Evolutionary conservation across 177 flowering plant genomes (phyloP), one percentile per base, ranked within the genome.

Genomic region (Telopea speciosissima): DNA sequence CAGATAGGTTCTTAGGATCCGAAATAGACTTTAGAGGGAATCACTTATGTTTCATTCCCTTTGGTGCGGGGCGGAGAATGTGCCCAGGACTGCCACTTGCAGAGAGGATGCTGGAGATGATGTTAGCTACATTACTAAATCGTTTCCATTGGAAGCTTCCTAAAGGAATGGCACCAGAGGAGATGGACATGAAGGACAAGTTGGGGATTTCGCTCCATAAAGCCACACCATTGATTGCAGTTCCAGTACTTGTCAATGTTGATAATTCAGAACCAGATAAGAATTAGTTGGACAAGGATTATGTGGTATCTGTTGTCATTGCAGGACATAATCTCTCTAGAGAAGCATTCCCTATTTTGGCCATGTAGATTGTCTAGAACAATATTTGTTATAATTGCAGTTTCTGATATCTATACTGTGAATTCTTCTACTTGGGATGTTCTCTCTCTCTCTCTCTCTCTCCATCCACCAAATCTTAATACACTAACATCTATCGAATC

Each of bases 1-100:
- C 67, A 3, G 67, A 65, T 49, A 65, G 67, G 67, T 65, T 65
- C 24, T 65, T 65, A 36, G 67, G 19, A n/a, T 31, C 45, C 1
- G 49, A 31, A 65, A 24, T 65, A 10, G 67, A 65, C 12, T 65
- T 31, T 42, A 65, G 13, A 8, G 67, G 67, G 14, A 8, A 25
- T 10, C 21, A 65, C 16, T 36, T 33, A 3, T 19, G 23, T 33
- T 36, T 33, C 5, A 65, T 65, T 0, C 67, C 67, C 16, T 65
- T 65, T 13, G 49, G 67, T 0, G 67, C 67, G 1, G 67, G 67
- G 9, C 49, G 67, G 8, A 24, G 67, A 14, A 65, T 65, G 24
- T 64, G 66, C 44, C 23, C 66, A 1, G 40, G 23, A 9, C 19
- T 31, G 23, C 66, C 66, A 16, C 44, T 64, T 28, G 66, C 44